phyloP scores from a whole-genome alignment of 495 filamentous ascomycete species.

The Terfezia boudieri region DNA sequence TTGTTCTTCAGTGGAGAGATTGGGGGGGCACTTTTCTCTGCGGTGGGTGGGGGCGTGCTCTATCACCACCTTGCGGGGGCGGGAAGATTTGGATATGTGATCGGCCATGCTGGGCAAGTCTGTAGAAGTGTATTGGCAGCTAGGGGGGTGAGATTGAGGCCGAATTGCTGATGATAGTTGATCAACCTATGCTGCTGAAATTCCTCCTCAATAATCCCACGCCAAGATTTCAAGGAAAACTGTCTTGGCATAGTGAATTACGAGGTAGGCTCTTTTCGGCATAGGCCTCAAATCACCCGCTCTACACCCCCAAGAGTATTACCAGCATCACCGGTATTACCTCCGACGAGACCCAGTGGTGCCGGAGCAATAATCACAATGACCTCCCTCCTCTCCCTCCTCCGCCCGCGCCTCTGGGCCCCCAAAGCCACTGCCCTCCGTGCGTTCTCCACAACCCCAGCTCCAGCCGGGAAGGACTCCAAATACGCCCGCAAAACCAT shows the following conservation, averaged over 20 bases:
- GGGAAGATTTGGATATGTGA: too few relatives aligned
- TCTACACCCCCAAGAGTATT: too few relatives aligned
- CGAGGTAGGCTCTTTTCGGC: slow-evolving; percentile 1
- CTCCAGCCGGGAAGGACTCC: slow-evolving; percentile 21
- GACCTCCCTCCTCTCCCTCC: background rate
- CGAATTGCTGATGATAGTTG: too few relatives aligned
- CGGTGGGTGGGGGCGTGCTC: background rate
- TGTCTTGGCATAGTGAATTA: slow-evolving; percentile 1
- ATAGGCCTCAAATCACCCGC: too few relatives aligned
- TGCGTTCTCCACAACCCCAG: background rate
- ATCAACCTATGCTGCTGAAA: too few relatives aligned
- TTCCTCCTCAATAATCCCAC: too few relatives aligned
- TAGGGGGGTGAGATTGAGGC: background rate
- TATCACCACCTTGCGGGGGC: background rate
- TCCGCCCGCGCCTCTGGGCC: background rate
- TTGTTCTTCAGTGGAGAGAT: slow-evolving; percentile 2
- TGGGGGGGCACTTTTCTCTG: background rate
- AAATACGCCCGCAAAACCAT: slow-evolving; percentile 18
- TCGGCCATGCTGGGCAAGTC: too few relatives aligned
- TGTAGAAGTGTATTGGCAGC: too few relatives aligned
- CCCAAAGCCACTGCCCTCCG: background rate
- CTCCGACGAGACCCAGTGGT: too few relatives aligned
- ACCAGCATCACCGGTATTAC: too few relatives aligned
- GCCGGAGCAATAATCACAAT: too few relatives aligned
- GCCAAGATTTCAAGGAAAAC: slow-evolving; percentile 2